Evolutionary conservation across 2,329 filamentous ascomycete species (phyloP), one percentile per base, ranked within the genome.

Genomic region (Scedosporium aurantiacum): DNA sequence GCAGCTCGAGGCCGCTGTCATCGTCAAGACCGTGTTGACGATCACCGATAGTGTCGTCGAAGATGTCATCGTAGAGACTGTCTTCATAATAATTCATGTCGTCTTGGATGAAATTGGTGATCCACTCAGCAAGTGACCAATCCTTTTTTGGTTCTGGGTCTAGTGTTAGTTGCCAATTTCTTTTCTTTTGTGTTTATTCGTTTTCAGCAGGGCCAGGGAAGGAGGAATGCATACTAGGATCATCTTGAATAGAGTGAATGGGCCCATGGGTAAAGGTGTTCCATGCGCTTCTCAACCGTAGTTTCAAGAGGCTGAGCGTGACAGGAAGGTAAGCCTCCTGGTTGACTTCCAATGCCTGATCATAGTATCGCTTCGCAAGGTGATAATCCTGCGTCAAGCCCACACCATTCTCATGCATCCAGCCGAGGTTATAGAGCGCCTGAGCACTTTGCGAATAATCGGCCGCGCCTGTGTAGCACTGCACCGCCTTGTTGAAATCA

Each of bases 331-430:
- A 97, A 0, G 94, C 92, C 73, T 99, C 95, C 57, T 87, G 82
- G 68, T 96, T 99, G 0, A 93, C 92, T 69, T 92, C 90, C 32
- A 97, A 77, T 1, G 94, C 93, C 63, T 94, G 82, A 68, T 99
- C 94, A 70, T 99, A 99, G 74, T 92, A 96, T 60, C 94, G 82
- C 75, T 99, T 99, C 2, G 95, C 94, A 62, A 99, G 85, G 70
- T 99, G 94, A 72, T 95, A 99, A 70, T 99, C 94, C 71, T 99
- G 94, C 61, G 89, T 88, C 21, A 97, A 83, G 1, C 92, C 91
- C 58, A 97, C 81, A 6, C 94, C 94, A 69, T 97, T 97, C 74
- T 99, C 94, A 70, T 99, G 91, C 93, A 99, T 97, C 94, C 94
- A 99, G 4, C 94, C 95, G 14, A 99, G 79, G 68, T 99, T 97